These are phyloP conservation scores for Fusarium multiceps DNA, from an alignment of 2,329 filamentous ascomycete species.

Conservation along the genomic window DNA sequence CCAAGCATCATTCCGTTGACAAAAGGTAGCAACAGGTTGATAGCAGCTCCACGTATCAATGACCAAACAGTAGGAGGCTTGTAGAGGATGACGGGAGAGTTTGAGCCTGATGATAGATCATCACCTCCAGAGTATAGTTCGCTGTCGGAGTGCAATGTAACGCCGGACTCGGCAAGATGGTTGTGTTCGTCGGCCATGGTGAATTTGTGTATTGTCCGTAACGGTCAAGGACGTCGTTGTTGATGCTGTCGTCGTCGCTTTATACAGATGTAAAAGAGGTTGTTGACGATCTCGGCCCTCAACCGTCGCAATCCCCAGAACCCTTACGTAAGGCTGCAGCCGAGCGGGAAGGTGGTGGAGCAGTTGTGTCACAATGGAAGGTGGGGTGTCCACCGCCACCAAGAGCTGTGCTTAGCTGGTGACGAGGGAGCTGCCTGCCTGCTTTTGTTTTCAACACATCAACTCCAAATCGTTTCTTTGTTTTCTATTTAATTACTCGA, in stretches of 20 bases:
- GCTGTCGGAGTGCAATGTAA: slow-evolving; percentile 85
- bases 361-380: slow-evolving; percentile 35
- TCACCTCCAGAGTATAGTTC: slow-evolving; percentile 80
- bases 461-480: background rate
- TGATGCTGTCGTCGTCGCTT: background rate
- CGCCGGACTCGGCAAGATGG: slow-evolving; percentile 75
- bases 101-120: slow-evolving; percentile 69
- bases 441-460: slow-evolving; percentile 12
- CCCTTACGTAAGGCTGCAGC: slow-evolving; percentile 44
- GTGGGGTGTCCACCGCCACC: slow-evolving; percentile 43
- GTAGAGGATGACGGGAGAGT: slow-evolving; percentile 84
- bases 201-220: background rate
- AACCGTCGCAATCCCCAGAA: slow-evolving; percentile 30
- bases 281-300: slow-evolving; percentile 39
- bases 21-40: slow-evolving; percentile 95
- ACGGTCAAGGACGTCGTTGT: background rate
- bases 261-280: slow-evolving; percentile 26
- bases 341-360: slow-evolving; percentile 39
- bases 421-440: slow-evolving; percentile 46
- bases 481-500: background rate
- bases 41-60: slow-evolving; percentile 86
- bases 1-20: slow-evolving; percentile 98
- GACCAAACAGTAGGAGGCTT: slow-evolving; percentile 89
- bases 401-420: slow-evolving; percentile 46
- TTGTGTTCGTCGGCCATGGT: slow-evolving; percentile 66